Evolutionary conservation across 768 basidiomycete genomes (phyloP), one percentile per base, ranked within the genome.

Genomic region (Boletus coccyginus): DNA sequence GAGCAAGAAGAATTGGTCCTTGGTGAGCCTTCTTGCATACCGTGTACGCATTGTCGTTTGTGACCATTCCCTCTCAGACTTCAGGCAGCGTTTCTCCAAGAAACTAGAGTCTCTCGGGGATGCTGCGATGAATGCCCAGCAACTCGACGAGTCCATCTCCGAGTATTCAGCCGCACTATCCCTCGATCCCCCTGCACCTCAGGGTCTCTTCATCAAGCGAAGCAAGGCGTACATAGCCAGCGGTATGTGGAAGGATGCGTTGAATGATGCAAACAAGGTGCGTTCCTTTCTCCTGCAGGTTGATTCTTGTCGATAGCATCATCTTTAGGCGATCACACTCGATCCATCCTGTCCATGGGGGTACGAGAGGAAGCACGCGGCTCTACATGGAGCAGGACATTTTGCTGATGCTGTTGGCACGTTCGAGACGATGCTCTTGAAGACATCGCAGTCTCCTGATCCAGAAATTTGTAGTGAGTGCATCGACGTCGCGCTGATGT

Each of bases 361-460:
- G 3, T 41, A 53, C 17, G 46, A 53, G 21, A 31, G 9, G 27
- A 40, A 53, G 46, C 19, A 39, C 13, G 10, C 29, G 2, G 44
- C 36, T 13, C 39, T 21, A 32, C 36, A 9, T 3, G 11, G 41
- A 19, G 36, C 38, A 5, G 53, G 41, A n/a, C 11, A 16, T 5
- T 36, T 50, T n/a, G 39, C 27, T 1, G 16, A 43, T n/a, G 53
- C 46, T 1, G 38, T 52, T 9, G n/a, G 17, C 6, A 40, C 38
- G 27, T 49, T 47, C 12, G 42, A 60, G 32, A 32, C 3, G 2
- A 61, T 55, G 58, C 39, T 61, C 9, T 55, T 27, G 6, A 51
- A 41, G 46, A 35, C 48, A 13, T 17, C 14, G 4, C 29, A 59
- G 13, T 61, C 60, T 4, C 19, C 24, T 6, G 17, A 51, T 33